Base-by-base conservation (phyloP, 2,329 filamentous ascomycete genomes). In the Beauveria bassiana region DNA sequence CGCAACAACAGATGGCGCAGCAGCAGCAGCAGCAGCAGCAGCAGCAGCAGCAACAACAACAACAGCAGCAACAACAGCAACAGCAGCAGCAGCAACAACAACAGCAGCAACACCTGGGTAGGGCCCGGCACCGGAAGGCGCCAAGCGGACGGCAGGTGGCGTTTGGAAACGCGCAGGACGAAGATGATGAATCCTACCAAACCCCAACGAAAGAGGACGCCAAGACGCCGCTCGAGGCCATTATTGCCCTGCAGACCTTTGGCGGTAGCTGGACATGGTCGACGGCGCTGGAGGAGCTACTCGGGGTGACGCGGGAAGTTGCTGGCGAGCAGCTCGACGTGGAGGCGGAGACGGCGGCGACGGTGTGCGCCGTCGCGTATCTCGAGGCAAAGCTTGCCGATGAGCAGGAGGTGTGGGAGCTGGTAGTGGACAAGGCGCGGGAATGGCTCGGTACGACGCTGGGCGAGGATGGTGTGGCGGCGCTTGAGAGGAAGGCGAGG, bases 361-460 rank as follows among this genome's bases (percentile, higher is more conserved):
- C 74, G 6, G 59, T 69, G 1, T 72, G 69, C 45, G 70, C 66
- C 0, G 64, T 74, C 2, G 62, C 66, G 3, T 74, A 65, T 47
- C 64, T 89, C 64, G 77, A 82, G 67, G 69, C 57, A 46, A 78
- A 74, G 60, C 66, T 83, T 62, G 65, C 42, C 0, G 71, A 64
- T 0, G 75, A 82, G 56, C 73, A 75, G 68, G 86, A 85, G 2
- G 77, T 78, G 7, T 90, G 86, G 86, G 85, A 86, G 64, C 75
- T 89, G 76, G 72, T 89, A 45, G 83, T 80, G 18, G 79, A 81
- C 10, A 88, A 88, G 75, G 85, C 82, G 0, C 76, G 73, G 67
- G 67, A 52, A 0, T 88, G 83, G 82, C 59, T 86, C 40, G 59
- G 64, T 45, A 1, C 9, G 28, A 49, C 22, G 24, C 62, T 62